Conservation (phyloP, 2,329 filamentous ascomycete species). For the Calonectria naviculata region DNA sequence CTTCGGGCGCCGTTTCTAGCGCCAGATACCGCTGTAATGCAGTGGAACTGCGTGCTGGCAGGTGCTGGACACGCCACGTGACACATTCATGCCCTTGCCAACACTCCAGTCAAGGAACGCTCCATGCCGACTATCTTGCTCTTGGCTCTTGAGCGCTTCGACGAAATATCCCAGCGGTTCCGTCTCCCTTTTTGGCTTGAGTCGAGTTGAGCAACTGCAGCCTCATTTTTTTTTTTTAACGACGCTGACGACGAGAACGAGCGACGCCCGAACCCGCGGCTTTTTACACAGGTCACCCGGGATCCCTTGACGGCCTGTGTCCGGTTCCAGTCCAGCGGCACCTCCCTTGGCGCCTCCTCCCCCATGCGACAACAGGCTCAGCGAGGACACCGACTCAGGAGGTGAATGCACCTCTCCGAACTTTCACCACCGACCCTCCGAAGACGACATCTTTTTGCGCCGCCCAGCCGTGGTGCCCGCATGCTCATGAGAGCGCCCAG, state of each 20-base stretch:
- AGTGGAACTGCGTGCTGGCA: slow-evolving; percentile 33
- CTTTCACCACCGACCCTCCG: slow-evolving; percentile 35
- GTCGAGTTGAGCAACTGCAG: slow-evolving; percentile 12
- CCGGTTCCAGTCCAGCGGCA: slow-evolving; percentile 37
- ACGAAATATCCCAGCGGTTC: slow-evolving; percentile 31
- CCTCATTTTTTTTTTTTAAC: slow-evolving; percentile 16
- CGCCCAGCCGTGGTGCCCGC: slow-evolving; percentile 37
- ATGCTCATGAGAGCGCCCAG: slow-evolving; percentile 43
- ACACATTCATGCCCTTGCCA: slow-evolving; percentile 40
- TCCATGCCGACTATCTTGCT: slow-evolving; percentile 36
- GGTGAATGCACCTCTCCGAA: slow-evolving; percentile 43
- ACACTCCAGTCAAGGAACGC: slow-evolving; percentile 28
- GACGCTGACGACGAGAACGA: slow-evolving; percentile 13
- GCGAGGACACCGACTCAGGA: slow-evolving; percentile 45
- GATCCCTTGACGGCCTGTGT: slow-evolving; percentile 38
- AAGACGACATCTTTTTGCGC: slow-evolving; percentile 33
- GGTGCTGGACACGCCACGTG: slow-evolving; percentile 39
- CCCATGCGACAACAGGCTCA: slow-evolving; percentile 48
- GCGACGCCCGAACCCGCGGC: slow-evolving; percentile 21
- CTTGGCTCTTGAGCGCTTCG: slow-evolving; percentile 37
- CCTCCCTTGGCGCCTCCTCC: slow-evolving; percentile 39
- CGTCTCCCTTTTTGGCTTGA: slow-evolving; percentile 30
- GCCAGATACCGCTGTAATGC: slow-evolving; percentile 37
- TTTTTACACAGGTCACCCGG: slow-evolving; percentile 26
- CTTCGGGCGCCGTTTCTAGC: slow-evolving; percentile 38